Base-by-base conservation (phyloP, 2,329 filamentous ascomycete species). In the Colletotrichum karsti region DNA sequence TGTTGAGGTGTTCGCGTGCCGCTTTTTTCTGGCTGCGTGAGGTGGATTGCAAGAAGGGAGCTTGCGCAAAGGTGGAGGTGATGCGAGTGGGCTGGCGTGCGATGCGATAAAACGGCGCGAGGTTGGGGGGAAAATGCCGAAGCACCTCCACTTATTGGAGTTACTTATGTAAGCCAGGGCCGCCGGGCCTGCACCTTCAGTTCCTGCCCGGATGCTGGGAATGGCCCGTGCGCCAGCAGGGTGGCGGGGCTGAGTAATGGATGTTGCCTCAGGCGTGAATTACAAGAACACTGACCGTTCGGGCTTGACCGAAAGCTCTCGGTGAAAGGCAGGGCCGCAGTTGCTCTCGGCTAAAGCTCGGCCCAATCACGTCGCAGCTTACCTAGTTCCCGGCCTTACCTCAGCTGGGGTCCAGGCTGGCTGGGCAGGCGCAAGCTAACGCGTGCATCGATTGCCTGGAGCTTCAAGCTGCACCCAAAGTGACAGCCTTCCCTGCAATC, bases 391-490 rank as follows among this genome's bases (percentile, higher is more conserved):
- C 20, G 20, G 30, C 13, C 51, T 57, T 54, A 65, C 65, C 61
- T 68, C 61, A 65, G 37, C 39, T 54, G 63, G 37, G 42, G 42
- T 35, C 46, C 39, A 67, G 65, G 60, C 64, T 67, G 59, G 53
- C 44, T 57, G 24, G 63, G 53, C 44, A 68, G 63, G 61, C 65
- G 65, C 65, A 59, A 63, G 59, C 64, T 61, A 70, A 71, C 69
- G 69, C 67, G 69, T 71, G 69, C 69, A 62, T 71, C 69, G 69
- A 71, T 70, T 71, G 69, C 69, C 69, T 71, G 63, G 69, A 71
- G 69, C 69, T 70, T 62, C 69, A 68, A 69, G 66, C 61, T 70
- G 55, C 60, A 63, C 50, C 41, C 22, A 50, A 62, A 67, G 63
- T 51, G 33, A 48, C 56, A 68, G 67, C 56, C 67, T 63, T 62